Base-by-base conservation (phyloP, 345 rosid genomes). In the Pelargonium nanum region DNA sequence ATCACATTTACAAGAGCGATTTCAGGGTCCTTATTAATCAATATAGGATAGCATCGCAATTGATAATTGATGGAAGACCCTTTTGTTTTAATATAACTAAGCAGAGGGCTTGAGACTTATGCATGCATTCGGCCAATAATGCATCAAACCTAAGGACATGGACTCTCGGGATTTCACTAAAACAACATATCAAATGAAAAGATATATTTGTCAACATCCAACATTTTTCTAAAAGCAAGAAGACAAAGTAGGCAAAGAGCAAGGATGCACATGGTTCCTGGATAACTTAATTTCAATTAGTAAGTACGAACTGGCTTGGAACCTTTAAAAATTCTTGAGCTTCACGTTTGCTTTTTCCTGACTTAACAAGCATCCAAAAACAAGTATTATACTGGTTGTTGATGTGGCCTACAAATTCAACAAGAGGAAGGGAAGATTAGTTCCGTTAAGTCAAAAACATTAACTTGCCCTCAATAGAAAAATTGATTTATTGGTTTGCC, bases 371-470 rank as follows among this genome's bases (percentile, higher is more conserved):
- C 80, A 73, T 85, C 97, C 99, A 89, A 70, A 89, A 93, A 73
- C 97, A 93, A 34, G 97, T 87, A 68, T 89, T 93, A 64, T 89
- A 89, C 76, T 87, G 95, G 73, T 93, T 87, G 67, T 93, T 93
- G 60, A 93, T 89, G 75, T 87, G 97, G 72, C 97, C 97, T 93
- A 80, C 56, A 75, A 63, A 64, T 61, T 26, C 24, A 26, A 61
- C 0, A 10, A 12, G 15, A 25, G 23, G 20, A 13, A 5, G 12
- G 23, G 59, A 17, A 4, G 5, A 2, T 24, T 26, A 24, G 30
- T 1, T 24, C 6, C 30, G n/a, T 25, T 25, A 24, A 25, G 26
- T 15, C 30, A 23, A 56, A 19, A 24, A 24, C 24, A 16, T 22
- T 24, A 12, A 6, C 57, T 8, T 4, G 19, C 13, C 12, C 45